These are phyloP conservation scores for Aspergillus ruber DNA, from an alignment of 2,329 filamentous ascomycete species.

Conservation along the genomic window DNA sequence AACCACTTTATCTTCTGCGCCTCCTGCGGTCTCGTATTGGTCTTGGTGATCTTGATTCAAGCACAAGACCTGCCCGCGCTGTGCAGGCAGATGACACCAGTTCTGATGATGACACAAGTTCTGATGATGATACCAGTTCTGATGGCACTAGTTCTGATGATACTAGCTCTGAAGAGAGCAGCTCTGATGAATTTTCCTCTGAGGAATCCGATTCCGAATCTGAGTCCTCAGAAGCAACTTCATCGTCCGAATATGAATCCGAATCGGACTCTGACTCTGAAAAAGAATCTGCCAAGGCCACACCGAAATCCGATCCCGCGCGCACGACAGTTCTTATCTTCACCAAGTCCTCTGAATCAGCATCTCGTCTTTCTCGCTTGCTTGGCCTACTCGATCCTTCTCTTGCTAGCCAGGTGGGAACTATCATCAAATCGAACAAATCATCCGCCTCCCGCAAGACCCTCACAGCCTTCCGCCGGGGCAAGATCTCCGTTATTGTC, in stretches of 20 bases:
- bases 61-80: slow-evolving; percentile 2
- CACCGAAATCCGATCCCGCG: slow-evolving; percentile 30
- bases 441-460: slow-evolving; percentile 63
- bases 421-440: slow-evolving; percentile 71
- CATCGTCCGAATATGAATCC: too few species aligned
- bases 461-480: slow-evolving; percentile 58
- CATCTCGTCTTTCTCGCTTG: slow-evolving; percentile 77
- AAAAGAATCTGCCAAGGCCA: slow-evolving; percentile 8
- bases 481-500: slow-evolving; percentile 66
- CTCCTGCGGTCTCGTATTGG: slow-evolving; percentile 51
- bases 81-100: slow-evolving; percentile 10
- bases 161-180: slow-evolving; percentile 33
- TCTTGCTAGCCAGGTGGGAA: slow-evolving; percentile 55
- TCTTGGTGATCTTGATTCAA: slow-evolving; percentile 17
- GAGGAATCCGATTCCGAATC: slow-evolving; percentile 14
- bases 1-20: slow-evolving; percentile 78
- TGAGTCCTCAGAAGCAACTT: too few species aligned
- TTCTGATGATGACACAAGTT: slow-evolving; percentile 10
- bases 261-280: slow-evolving; percentile 14
- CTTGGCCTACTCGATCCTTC: slow-evolving; percentile 60
- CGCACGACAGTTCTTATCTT: slow-evolving; percentile 64
- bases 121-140: slow-evolving; percentile 13
- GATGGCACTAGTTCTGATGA: slow-evolving; percentile 19
- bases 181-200: slow-evolving; percentile 28
- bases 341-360: slow-evolving; percentile 81